Base-by-base conservation (phyloP, 2,329 filamentous ascomycete genomes). In the Cercospora nicotianae region DNA sequence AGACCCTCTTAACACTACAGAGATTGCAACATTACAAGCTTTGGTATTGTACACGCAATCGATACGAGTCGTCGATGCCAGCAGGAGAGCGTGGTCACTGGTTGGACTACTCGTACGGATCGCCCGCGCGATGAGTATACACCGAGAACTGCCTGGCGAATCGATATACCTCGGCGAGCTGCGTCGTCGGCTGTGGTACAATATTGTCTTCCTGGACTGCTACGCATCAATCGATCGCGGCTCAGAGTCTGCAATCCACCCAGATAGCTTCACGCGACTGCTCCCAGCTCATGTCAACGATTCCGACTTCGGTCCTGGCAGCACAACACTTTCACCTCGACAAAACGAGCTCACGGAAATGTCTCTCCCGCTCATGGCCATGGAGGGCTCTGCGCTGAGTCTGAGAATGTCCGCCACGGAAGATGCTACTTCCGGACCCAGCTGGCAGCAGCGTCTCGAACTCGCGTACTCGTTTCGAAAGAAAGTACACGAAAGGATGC, bases 251-350 rank as follows among this genome's bases (percentile, higher is more conserved):
- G 67, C 76, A 1, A 75, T 77, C 12, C 67, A 67, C 20, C 60
- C 66, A 2, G 70, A 70, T 23, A 72, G 70, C 4, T 75, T 72
- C 67, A 70, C 69, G 10, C 72, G 75, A 3, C 68, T 65, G 9
- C 53, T 74, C 1, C 77, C 77, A 3, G 70, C 64, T 31, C 75
- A 77, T 57, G 72, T 75, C 30, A 77, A 79, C 33, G 78, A 79
- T 67, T 68, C 65, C 1, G 74, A 78, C 42, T 76, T 78, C 42
- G 72, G 72, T 59, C 72, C 74, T 51, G 18, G 60, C 20, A 74
- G 72, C 18, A 69, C 70, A 18, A 48, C 28, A 3, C 71, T 76
- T n/a, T 60, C 68, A 2, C 59, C 65, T n/a, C 69, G 74, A 28
- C 64, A 71, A 30, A 62, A 58, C 16, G 69, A 71, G n/a, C 65